Evolutionary conservation across 768 basidiomycete species (phyloP).

Genomic region (Leccinum olivaceopallidum): DNA sequence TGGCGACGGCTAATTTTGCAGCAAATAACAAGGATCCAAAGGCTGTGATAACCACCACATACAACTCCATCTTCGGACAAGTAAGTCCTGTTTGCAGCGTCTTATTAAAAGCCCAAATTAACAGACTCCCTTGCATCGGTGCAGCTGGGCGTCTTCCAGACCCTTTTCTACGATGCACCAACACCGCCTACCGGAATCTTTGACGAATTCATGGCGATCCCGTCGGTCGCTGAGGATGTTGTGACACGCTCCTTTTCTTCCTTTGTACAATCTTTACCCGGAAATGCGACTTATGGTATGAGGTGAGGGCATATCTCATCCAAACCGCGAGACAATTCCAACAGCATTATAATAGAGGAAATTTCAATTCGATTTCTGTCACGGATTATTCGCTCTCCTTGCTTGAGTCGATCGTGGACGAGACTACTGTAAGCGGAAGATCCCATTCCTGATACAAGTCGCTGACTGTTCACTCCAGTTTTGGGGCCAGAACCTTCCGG

Average conservation of each 20-base stretch:
- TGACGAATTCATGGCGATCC: conserved; percentile 28
- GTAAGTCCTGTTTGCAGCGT: neutral
- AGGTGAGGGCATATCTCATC: neutral
- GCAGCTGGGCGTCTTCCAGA: conserved; percentile 22
- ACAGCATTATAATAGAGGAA: neutral
- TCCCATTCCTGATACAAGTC: neutral
- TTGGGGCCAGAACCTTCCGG: conserved; percentile 8
- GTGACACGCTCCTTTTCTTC: conserved; percentile 17
- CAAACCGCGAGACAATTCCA: neutral
- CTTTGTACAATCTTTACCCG: conserved; percentile 9
- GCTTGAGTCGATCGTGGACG: conserved; percentile 16
- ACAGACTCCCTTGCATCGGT: neutral
- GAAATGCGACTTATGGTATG: neutral
- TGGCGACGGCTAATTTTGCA: conserved; percentile 25
- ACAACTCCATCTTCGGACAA: conserved; percentile 28
- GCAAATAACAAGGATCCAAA: conserved; percentile 23
- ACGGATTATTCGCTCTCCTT: conserved; percentile 12
- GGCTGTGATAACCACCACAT: conserved; percentile 42
- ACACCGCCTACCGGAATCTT: conserved; percentile 19
- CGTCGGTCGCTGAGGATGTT: neutral
- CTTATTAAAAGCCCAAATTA: neutral
- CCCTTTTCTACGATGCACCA: conserved; percentile 58
- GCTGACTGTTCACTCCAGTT: conserved; percentile 14
- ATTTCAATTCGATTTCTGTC: conserved; percentile 13
- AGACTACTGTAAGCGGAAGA: conserved; percentile 15